Evolutionary conservation across 129 eudicot species (phyloP).

Genomic region (Chrysanthemum makinoi): DNA sequence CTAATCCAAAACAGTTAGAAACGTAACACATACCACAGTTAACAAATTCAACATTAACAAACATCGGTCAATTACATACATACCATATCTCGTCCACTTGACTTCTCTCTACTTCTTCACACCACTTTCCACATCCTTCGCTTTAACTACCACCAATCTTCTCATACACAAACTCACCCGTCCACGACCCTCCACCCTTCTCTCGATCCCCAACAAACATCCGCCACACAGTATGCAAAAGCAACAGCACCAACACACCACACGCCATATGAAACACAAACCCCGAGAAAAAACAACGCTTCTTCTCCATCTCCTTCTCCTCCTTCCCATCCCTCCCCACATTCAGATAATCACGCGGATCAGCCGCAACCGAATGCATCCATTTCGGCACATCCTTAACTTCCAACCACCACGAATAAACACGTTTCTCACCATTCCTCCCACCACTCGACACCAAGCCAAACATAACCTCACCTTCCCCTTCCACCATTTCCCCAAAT

Average conservation of each 20-base stretch:
- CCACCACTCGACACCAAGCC: slow-evolving; percentile 50
- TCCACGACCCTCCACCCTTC: too few relatives aligned
- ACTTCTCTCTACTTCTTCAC: too few relatives aligned
- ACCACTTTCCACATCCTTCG: too few relatives aligned
- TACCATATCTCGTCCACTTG: too few relatives aligned
- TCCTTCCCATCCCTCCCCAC: too few relatives aligned
- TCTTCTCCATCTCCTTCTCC: not conserved
- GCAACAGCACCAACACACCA: slow-evolving; percentile 56
- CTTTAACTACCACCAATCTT: too few relatives aligned
- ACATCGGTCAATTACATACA: too few relatives aligned
- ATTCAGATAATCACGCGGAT: slow-evolving; percentile 30
- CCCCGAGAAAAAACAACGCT: slow-evolving; percentile 38
- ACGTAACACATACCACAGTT: too few relatives aligned
- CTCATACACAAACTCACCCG: too few relatives aligned
- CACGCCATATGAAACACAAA: slow-evolving; percentile 46
- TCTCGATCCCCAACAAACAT: too few relatives aligned
- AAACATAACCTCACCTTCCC: slow-evolving; percentile 43
- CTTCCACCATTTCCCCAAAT: slow-evolving; percentile 62
- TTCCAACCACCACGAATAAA: slow-evolving; percentile 53
- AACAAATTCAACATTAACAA: too few relatives aligned
- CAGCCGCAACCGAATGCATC: slow-evolving; percentile 59
- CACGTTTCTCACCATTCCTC: slow-evolving; percentile 32
- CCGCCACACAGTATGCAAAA: not conserved
- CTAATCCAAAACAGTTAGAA: too few relatives aligned
- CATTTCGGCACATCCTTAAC: slow-evolving; percentile 46